Evolutionary conservation across 176 grass and related monocot genomes (phyloP).

Genomic region (Aegilops umbellulata): DNA sequence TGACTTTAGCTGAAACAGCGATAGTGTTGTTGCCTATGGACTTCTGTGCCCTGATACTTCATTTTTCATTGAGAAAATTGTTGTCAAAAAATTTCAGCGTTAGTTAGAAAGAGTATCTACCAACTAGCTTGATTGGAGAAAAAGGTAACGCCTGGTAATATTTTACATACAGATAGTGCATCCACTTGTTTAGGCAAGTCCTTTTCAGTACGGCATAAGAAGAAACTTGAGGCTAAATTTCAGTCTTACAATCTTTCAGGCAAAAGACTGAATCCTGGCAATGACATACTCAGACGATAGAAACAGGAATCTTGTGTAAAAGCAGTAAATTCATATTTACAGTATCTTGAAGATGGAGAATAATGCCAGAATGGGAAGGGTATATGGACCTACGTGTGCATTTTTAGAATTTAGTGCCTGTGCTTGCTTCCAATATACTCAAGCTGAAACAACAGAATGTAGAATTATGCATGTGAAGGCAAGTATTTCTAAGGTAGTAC

Average conservation of each 20-base stretch:
- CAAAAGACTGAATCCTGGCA: neutral
- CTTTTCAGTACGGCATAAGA: neutral
- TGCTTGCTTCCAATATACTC: neutral
- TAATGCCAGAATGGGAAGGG: neutral
- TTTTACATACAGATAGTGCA: neutral
- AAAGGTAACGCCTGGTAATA: neutral
- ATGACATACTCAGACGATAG: neutral
- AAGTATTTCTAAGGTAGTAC: neutral
- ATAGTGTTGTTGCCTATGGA: neutral
- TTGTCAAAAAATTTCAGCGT: neutral
- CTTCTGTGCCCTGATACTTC: neutral
- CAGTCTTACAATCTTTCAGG: neutral
- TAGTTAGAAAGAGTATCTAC: neutral
- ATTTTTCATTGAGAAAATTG: neutral
- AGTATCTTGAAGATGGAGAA: neutral
- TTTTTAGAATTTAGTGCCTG: neutral
- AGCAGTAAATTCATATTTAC: neutral
- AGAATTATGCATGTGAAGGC: neutral
- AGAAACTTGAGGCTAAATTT: neutral
- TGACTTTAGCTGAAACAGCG: constrained; percentile 4
- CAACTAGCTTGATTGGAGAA: neutral
- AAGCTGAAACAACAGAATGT: constrained; percentile 4
- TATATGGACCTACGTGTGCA: neutral
- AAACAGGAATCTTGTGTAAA: neutral
- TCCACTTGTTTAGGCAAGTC: neutral